Evolutionary conservation across 495 filamentous ascomycete genomes (phyloP).

Genomic region (Lasiosphaeriaceae sp.): DNA sequence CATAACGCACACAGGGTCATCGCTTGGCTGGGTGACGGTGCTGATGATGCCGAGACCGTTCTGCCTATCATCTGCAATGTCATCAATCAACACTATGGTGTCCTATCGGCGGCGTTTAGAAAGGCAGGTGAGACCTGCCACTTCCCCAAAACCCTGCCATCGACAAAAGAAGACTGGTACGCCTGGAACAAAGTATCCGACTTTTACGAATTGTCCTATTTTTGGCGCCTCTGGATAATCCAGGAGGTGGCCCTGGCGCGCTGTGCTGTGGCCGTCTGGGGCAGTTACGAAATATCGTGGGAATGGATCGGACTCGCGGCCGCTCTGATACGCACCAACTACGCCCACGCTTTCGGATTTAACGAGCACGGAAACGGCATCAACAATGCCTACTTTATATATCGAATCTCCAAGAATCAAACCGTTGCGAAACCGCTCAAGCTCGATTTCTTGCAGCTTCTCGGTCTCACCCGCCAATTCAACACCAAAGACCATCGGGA

Average conservation of each 20-base stretch:
- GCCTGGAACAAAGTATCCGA: too few relatives aligned
- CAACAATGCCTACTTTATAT: not conserved
- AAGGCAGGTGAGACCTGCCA: too few relatives aligned
- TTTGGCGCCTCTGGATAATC: not conserved
- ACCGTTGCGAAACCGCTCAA: not conserved
- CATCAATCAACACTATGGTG: too few relatives aligned
- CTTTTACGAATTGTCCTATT: too few relatives aligned
- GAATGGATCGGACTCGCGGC: not conserved
- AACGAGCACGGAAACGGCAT: not conserved
- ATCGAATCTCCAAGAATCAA: not conserved
- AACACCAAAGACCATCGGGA: not conserved
- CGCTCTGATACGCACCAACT: not conserved
- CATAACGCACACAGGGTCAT: too few relatives aligned
- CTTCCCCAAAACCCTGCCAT: too few relatives aligned
- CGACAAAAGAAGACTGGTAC: too few relatives aligned
- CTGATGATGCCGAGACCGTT: too few relatives aligned
- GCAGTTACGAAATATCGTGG: not conserved
- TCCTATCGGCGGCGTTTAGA: too few relatives aligned
- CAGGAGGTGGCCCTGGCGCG: not conserved
- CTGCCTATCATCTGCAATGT: too few relatives aligned
- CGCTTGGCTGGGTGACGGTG: too few relatives aligned
- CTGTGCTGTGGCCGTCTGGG: not conserved
- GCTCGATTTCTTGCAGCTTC: not conserved
- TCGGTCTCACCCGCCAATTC: not conserved
- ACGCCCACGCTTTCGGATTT: not conserved